These are phyloP conservation scores for Niveomyces coronatus DNA, from an alignment of 2,329 filamentous ascomycete species.

Conservation along the genomic window DNA sequence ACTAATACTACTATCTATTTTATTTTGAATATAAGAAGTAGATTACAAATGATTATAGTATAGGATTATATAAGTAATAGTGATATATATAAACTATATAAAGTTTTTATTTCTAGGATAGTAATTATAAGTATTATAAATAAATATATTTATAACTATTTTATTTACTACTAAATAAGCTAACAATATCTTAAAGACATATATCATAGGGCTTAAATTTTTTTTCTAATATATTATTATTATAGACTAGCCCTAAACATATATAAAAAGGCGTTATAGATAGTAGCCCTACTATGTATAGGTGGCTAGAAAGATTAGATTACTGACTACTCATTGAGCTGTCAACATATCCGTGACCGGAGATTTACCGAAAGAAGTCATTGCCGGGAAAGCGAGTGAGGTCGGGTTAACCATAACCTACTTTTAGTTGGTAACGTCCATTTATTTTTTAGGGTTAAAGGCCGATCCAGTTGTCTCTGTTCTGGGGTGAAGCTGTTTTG, in stretches of 20 bases:
- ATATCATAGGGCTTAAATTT: background rate
- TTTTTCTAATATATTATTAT: slow-evolving; percentile 6
- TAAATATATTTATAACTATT: slow-evolving; percentile 1
- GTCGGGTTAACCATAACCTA: too few relatives aligned
- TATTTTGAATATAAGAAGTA: background rate
- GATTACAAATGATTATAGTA: background rate
- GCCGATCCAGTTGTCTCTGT: too few relatives aligned
- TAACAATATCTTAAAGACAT: slow-evolving; percentile 1
- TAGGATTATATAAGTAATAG: slow-evolving; percentile 9
- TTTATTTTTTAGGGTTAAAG: too few relatives aligned
- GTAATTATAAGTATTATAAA: slow-evolving; percentile 4
- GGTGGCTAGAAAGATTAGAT: too few relatives aligned
- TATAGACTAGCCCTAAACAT: too few relatives aligned
- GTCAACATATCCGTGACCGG: too few relatives aligned
- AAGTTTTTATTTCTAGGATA: slow-evolving; percentile 11
- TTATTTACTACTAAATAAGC: slow-evolving; percentile 4
- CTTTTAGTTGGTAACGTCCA: too few relatives aligned
- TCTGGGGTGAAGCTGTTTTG: too few relatives aligned
- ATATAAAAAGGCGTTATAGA: background rate
- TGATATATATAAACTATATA: slow-evolving; percentile 9
- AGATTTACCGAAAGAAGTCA: too few relatives aligned
- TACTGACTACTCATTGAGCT: too few relatives aligned
- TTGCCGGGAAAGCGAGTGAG: too few relatives aligned
- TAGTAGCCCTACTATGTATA: too few relatives aligned
- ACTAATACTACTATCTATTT: background rate